phyloP scores from a whole-genome alignment of 2,329 filamentous ascomycete species.

The Emergomyces orientalis region DNA sequence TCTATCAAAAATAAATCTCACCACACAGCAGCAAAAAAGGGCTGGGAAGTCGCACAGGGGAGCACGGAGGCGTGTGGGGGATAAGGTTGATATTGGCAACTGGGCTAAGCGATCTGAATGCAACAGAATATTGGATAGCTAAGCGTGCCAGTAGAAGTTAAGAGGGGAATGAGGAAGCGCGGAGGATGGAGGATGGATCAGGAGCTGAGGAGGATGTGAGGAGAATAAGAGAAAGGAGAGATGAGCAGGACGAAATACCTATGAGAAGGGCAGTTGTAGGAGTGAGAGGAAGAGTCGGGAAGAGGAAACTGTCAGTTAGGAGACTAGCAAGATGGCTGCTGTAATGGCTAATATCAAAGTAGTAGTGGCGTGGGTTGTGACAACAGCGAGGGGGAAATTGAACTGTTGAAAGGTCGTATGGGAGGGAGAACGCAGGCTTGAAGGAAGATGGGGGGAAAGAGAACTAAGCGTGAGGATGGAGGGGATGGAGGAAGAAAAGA shows the following conservation, averaged over 20 bases:
- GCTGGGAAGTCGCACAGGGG: neutral
- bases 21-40: neutral
- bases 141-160: conserved; percentile 7
- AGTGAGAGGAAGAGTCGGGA: conserved; percentile 11
- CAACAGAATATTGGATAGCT: neutral
- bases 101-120: neutral
- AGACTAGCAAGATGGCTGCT: conserved; percentile 9
- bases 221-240: neutral
- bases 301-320: conserved; percentile 5
- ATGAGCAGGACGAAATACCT: conserved; percentile 4
- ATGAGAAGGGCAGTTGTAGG: conserved; percentile 1
- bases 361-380: neutral
- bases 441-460: conserved; percentile 13
- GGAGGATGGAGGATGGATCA: conserved; percentile 9
- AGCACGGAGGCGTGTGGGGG: neutral
- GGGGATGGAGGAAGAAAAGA: conserved; percentile 13
- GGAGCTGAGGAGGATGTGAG: conserved; percentile 12
- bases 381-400: conserved; percentile 3
- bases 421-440: neutral
- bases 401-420: no score
- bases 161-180: conserved; percentile 11
- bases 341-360: neutral
- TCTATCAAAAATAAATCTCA: conserved; percentile 1
- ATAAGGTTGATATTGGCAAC: neutral
- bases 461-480: conserved; percentile 13